Conservation (phyloP, 345 rosid species). For the Theobroma cacao region DNA sequence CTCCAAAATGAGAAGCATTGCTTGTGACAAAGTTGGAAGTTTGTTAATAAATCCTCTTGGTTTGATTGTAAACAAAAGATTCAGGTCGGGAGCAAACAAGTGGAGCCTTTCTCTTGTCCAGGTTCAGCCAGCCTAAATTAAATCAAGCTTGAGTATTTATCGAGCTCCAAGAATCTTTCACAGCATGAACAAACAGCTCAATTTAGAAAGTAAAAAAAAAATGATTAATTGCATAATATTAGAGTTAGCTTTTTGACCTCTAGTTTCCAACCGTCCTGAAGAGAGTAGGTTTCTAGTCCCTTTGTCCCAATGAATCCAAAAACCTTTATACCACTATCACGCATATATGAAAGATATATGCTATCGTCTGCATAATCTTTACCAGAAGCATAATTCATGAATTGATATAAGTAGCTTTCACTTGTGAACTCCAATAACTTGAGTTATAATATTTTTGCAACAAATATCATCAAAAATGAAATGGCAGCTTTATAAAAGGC, state of each 20-base stretch:
- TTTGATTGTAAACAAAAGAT: too few species aligned
- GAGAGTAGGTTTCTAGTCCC: neutral
- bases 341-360: neutral
- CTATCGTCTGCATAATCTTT: neutral
- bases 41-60: too few species aligned
- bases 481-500: neutral
- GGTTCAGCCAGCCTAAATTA: too few species aligned
- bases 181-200: neutral
- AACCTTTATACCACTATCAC: neutral
- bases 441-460: neutral
- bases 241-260: neutral
- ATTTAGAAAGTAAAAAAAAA: neutral
- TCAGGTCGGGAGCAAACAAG: neutral
- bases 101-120: neutral
- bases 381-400: neutral
- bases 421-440: neutral
- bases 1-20: neutral
- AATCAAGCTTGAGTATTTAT: too few species aligned
- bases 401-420: neutral
- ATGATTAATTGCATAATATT: neutral
- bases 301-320: conserved; percentile 2
- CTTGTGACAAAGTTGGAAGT: too few species aligned
- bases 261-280: neutral
- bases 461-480: neutral
- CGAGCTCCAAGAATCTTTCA: neutral